These are phyloP conservation scores for Musa acuminata DNA, from an alignment of 176 grass and related monocot species.

Conservation along the genomic window DNA sequence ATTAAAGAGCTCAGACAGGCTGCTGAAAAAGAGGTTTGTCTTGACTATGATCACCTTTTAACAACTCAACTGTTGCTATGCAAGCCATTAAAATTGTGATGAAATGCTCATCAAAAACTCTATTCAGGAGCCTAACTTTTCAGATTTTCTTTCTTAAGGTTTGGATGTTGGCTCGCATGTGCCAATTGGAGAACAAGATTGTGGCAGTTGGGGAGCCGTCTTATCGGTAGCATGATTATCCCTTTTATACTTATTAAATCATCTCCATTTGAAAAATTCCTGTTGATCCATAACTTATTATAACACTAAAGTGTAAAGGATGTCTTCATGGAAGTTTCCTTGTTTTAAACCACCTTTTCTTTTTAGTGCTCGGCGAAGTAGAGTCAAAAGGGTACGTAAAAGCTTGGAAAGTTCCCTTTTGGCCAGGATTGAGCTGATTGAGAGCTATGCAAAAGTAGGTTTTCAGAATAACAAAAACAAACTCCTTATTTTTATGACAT, in stretches of 20 bases:
- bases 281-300: neutral
- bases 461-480: conserved; percentile 12
- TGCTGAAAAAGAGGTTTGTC: conserved; percentile 69
- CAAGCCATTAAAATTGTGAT: conserved; percentile 2
- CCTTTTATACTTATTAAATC: neutral
- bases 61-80: neutral
- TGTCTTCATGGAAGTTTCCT: neutral
- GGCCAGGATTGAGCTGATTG: conserved; percentile 80
- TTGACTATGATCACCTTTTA: conserved; percentile 9
- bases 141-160: conserved; percentile 44
- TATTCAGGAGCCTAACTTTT: conserved; percentile 10
- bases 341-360: conserved; percentile 12
- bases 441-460: conserved; percentile 86
- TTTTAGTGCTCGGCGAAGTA: conserved; percentile 60
- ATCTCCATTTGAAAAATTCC: conserved; percentile 4
- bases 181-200: conserved; percentile 97
- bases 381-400: conserved; percentile 65
- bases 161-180: conserved; percentile 92
- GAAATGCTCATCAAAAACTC: conserved; percentile 11
- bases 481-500: no score
- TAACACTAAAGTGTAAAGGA: neutral
- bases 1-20: conserved; percentile 70
- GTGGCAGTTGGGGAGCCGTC: conserved; percentile 80
- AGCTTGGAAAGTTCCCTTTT: conserved; percentile 76
- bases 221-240: conserved; percentile 53